These are phyloP conservation scores for Xylaria castorea DNA, from an alignment of 495 filamentous ascomycete species.

Conservation along the genomic window DNA sequence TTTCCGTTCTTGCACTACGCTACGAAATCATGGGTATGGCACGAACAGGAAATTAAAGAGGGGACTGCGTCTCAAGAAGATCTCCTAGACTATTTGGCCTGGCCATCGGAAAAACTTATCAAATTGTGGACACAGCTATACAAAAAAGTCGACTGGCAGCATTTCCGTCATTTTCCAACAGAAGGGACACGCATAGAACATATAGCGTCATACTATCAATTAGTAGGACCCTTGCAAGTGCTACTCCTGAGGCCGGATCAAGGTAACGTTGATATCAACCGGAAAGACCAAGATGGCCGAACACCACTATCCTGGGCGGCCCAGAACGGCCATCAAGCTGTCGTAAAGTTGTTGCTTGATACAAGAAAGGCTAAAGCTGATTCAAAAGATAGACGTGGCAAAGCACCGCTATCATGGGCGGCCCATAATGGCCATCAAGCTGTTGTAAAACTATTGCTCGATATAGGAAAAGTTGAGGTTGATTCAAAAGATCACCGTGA, in stretches of 20 bases:
- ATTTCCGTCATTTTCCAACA: too few relatives aligned
- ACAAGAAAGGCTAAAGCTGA: background rate
- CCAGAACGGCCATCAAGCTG: background rate
- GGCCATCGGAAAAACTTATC: background rate
- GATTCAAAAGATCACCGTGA: background rate
- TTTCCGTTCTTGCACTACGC: slow-evolving; percentile 4
- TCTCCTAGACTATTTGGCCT: slow-evolving; percentile 1
- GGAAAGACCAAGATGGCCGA: background rate
- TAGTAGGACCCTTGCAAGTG: background rate
- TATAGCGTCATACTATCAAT: background rate
- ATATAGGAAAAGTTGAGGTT: background rate
- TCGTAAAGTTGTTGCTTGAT: background rate
- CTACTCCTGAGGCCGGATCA: background rate
- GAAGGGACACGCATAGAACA: background rate
- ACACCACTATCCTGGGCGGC: background rate
- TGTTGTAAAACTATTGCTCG: background rate
- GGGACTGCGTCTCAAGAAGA: background rate
- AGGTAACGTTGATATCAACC: background rate
- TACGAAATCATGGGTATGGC: background rate
- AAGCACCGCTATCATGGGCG: background rate
- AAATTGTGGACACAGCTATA: background rate
- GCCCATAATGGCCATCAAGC: background rate
- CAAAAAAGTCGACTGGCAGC: too few relatives aligned
- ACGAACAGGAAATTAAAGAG: background rate
- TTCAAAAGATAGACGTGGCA: background rate